Percentiles rank a stretch among this genome's conserved stretches.
phyloP scores from a whole-genome alignment of 2,329 filamentous ascomycete genomes.

The Xylariaceae sp. region DNA sequence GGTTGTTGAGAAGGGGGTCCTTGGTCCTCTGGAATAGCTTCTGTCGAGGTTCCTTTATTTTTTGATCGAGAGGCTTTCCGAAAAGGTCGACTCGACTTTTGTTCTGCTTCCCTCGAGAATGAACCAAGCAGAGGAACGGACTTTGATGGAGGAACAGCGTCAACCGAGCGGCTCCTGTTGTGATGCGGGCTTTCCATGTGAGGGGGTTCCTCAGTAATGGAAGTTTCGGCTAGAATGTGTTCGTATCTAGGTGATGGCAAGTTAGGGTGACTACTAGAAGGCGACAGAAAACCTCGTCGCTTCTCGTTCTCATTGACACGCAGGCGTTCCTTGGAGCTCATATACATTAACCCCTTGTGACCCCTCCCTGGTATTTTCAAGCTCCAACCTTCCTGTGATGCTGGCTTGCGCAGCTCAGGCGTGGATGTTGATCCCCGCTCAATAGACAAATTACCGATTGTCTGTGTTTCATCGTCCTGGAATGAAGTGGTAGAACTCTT shows the following conservation, averaged over 20 bases:
- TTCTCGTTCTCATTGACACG: constrained; percentile 58
- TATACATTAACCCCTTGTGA: constrained; percentile 62
- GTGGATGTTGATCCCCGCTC: constrained; percentile 49
- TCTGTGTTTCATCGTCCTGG: constrained; percentile 55
- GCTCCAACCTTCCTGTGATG: constrained; percentile 59
- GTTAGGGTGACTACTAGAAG: constrained; percentile 36
- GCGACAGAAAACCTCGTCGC: constrained; percentile 45
- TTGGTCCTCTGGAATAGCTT: constrained; percentile 41
- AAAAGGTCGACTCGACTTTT: constrained; percentile 49
- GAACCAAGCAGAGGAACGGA: constrained; percentile 62
- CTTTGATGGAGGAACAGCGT: constrained; percentile 25
- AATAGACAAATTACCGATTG: constrained; percentile 60
- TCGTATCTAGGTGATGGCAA: constrained; percentile 38
- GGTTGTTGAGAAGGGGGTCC: constrained; percentile 31
- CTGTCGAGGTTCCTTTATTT: constrained; percentile 35
- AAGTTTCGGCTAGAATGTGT: constrained; percentile 47
- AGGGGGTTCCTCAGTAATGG: constrained; percentile 52
- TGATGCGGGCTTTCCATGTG: constrained; percentile 17
- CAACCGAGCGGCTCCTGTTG: constrained; percentile 22
- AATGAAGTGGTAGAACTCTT: constrained; percentile 49
- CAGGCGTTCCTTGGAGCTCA: constrained; percentile 65
- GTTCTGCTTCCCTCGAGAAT: constrained; percentile 55
- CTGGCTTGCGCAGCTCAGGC: constrained; percentile 47
- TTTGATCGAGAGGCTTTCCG: constrained; percentile 47
- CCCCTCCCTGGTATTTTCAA: constrained; percentile 46